Base-by-base conservation (phyloP, 2,329 filamentous ascomycete genomes). In the Cordyceps fumosorosea region DNA sequence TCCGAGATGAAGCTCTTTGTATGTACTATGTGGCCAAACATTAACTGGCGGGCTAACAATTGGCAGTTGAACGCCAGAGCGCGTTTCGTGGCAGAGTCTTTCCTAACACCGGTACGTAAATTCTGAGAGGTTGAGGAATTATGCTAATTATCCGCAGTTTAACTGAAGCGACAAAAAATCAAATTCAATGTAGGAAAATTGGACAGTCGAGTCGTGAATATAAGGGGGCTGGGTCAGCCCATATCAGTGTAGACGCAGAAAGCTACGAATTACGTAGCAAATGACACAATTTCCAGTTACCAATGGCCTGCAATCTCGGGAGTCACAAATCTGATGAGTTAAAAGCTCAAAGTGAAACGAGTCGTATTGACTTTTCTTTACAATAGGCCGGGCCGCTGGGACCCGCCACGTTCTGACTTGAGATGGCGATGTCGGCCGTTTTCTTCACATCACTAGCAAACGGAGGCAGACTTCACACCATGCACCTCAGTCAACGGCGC, bases 1-100 rank as follows among this genome's bases (percentile, higher is more conserved):
- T 98, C 95, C 3, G 96, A 99, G 79, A 98, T 99, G 95, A 99
- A 99, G 84, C 89, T 99, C 71, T 99, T 99, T 77, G 93, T 97
- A 84, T 69, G 91, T 81, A 37, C 53, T n/a, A 50, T 22, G 3
- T 47, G 2, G 18, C 32, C 34, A 59, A 20, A 26, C 11, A 5
- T 14, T 32, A 24, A 34, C 66, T 70, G 52, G 73, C 62, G 64
- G 37, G 59, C 55, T 62, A 53, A 62, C 42, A 58, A n/a, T 42
- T 12, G 37, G 59, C 71, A 97, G 93, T 81, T 99, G 75, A 99
- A 99, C 75, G 93, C 95, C 62, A 85, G 95, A 77, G 95, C 95
- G 74, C 89, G 95, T 81, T 99, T 98, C 74, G 93, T 99, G 57
- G 95, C 95, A 54, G 95, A 99, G 78, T 97, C 95, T 64, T 99